These are phyloP conservation scores for Paecilomyces fulvus DNA, from an alignment of 2,329 filamentous ascomycete genomes.

Conservation along the genomic window DNA sequence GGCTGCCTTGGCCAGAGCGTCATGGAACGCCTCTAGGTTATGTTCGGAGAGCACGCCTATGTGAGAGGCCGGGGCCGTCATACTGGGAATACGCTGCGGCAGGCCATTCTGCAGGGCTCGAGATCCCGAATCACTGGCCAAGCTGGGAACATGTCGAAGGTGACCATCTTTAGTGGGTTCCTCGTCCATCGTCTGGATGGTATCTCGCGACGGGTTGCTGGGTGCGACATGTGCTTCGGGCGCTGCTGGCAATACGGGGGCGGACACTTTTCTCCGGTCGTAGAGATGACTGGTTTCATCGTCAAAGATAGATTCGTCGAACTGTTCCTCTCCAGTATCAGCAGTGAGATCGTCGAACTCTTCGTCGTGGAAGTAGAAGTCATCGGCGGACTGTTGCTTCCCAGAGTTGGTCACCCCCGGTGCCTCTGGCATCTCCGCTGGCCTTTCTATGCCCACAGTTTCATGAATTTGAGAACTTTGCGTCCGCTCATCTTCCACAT, in stretches of 20 bases:
- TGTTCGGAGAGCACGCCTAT: conserved; percentile 42
- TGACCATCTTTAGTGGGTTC: conserved; percentile 8
- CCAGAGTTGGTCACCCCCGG: neutral
- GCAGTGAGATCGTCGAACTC: conserved; percentile 33
- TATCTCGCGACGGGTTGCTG: conserved; percentile 7
- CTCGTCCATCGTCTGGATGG: conserved; percentile 4
- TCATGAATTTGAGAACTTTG: neutral
- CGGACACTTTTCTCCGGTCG: conserved; percentile 27
- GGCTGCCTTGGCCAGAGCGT: conserved; percentile 73
- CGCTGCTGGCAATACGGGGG: conserved; percentile 1
- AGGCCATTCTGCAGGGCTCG: conserved; percentile 13
- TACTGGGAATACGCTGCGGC: conserved; percentile 17
- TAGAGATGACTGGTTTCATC: conserved; percentile 38
- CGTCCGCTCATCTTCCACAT: neutral
- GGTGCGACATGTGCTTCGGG: conserved; percentile 1
- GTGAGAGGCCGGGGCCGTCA: conserved; percentile 27
- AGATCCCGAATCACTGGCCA: conserved; percentile 24
- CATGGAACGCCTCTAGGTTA: conserved; percentile 67
- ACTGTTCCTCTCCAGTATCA: conserved; percentile 23
- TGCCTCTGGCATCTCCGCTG: neutral
- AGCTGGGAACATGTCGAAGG: conserved; percentile 26
- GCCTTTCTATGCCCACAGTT: neutral
- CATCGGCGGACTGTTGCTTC: conserved; percentile 18
- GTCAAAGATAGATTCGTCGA: conserved; percentile 43
- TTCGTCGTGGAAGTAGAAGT: conserved; percentile 42